These are phyloP conservation scores for Calonectria pteridis DNA, from an alignment of 2,329 filamentous ascomycete genomes.

Conservation along the genomic window DNA sequence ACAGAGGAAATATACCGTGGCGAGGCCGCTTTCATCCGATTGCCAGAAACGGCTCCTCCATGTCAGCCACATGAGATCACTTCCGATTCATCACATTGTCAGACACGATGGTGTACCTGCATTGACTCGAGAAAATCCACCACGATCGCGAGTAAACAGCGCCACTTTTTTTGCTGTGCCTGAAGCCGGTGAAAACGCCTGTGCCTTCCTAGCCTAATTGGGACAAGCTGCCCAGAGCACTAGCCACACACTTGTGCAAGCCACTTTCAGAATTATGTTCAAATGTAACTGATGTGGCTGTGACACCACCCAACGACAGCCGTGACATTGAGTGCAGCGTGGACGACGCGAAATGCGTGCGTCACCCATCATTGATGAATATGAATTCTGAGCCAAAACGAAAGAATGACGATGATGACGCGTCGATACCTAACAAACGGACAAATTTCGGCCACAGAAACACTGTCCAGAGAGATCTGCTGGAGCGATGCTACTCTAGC, in stretches of 20 bases:
- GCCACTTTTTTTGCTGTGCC: constrained; percentile 29
- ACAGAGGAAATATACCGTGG: background rate
- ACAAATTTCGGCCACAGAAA: constrained; percentile 25
- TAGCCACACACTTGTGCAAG: constrained; percentile 25
- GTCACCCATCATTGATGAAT: background rate
- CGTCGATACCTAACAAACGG: constrained; percentile 37
- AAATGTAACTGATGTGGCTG: constrained; percentile 11
- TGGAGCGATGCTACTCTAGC: constrained; percentile 75
- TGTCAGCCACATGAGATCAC: constrained; percentile 21
- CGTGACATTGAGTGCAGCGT: background rate
- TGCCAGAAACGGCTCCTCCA: background rate
- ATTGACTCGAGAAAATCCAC: constrained; percentile 23
- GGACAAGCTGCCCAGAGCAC: constrained; percentile 10
- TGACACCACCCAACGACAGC: constrained; percentile 5
- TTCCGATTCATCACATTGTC: constrained; percentile 24
- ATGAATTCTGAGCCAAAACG: constrained; percentile 47
- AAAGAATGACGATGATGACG: constrained; percentile 39
- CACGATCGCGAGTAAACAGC: constrained; percentile 26
- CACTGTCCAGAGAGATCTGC: constrained; percentile 68
- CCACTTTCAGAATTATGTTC: constrained; percentile 23
- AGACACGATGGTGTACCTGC: constrained; percentile 20
- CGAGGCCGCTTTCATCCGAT: background rate
- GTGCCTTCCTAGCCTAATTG: background rate
- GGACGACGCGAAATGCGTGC: constrained; percentile 29
- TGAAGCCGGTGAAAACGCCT: constrained; percentile 25